A percentile compares a stretch with the other conserved stretches of the same genome.
Evolutionary conservation across 2,329 filamentous ascomycete genomes (phyloP).

Genomic region (Fusarium circinatum): DNA sequence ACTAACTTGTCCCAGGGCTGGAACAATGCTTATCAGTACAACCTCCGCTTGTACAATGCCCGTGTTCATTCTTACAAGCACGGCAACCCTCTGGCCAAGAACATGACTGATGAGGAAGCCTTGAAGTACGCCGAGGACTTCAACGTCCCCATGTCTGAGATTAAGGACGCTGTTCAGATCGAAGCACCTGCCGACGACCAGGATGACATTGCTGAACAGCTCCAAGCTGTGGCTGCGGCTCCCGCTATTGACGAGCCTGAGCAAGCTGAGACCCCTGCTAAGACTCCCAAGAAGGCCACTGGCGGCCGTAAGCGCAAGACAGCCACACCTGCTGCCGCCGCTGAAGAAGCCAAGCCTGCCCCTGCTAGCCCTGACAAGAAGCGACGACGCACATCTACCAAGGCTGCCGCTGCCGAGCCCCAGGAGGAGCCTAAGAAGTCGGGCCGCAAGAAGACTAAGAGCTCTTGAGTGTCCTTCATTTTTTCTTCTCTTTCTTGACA

Average conservation of each 20-base stretch:
- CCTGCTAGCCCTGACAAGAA: slow-evolving; percentile 71
- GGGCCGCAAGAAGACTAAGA: slow-evolving; percentile 67
- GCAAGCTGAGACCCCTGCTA: slow-evolving; percentile 58
- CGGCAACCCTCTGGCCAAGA: slow-evolving; percentile 67
- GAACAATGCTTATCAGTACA: slow-evolving; percentile 75
- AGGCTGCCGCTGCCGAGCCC: slow-evolving; percentile 63
- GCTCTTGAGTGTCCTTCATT: slow-evolving; percentile 44
- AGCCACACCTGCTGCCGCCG: slow-evolving; percentile 55
- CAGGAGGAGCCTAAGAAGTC: slow-evolving; percentile 70
- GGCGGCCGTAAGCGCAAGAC: slow-evolving; percentile 67
- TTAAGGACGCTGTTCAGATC: slow-evolving; percentile 54
- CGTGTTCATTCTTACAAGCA: slow-evolving; percentile 72
- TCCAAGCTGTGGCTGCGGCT: slow-evolving; percentile 56
- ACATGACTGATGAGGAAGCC: slow-evolving; percentile 70
- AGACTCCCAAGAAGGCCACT: slow-evolving; percentile 68
- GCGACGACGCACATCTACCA: slow-evolving; percentile 66
- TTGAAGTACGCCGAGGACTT: slow-evolving; percentile 69
- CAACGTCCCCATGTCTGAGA: slow-evolving; percentile 63
- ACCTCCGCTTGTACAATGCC: slow-evolving; percentile 72
- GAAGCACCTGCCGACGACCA: slow-evolving; percentile 57
- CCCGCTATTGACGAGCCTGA: slow-evolving; percentile 53
- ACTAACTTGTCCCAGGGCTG: slow-evolving; percentile 56
- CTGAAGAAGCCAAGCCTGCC: slow-evolving; percentile 54
- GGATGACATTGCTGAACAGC: slow-evolving; percentile 68
- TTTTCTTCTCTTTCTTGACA: slow-evolving; percentile 32